phyloP scores from a whole-genome alignment of 2,329 filamentous ascomycete genomes.

The Endoconidiophora laricicola region DNA sequence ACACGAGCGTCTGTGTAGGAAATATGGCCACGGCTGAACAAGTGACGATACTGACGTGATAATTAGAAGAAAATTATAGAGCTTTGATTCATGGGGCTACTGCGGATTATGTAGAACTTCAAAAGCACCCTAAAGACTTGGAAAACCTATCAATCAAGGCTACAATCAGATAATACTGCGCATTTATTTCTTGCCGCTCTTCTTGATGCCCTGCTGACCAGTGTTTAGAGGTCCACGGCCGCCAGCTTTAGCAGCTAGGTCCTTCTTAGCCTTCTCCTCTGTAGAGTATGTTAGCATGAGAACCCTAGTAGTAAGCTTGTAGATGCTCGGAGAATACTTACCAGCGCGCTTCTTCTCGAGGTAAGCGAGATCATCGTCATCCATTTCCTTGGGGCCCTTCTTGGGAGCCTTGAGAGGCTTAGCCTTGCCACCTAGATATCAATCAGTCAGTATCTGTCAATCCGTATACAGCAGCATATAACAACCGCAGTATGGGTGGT shows the following conservation, averaged over 20 bases:
- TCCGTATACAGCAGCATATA: neutral
- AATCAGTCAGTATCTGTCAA: neutral
- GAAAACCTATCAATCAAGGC: neutral
- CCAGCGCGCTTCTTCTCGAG: conserved; percentile 72
- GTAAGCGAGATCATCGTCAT: conserved; percentile 74
- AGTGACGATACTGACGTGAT: too few relatives aligned
- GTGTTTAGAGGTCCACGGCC: conserved; percentile 81
- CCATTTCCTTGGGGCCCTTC: conserved; percentile 66
- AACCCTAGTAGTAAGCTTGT: neutral
- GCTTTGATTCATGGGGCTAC: neutral
- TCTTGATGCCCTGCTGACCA: conserved; percentile 84
- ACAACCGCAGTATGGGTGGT: neutral
- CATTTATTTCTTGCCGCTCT: conserved; percentile 85
- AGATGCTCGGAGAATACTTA: conserved; percentile 23
- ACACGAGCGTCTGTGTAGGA: too few relatives aligned
- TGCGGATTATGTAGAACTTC: neutral
- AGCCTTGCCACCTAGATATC: conserved; percentile 53
- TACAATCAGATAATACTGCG: neutral
- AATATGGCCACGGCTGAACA: too few relatives aligned
- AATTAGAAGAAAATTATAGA: neutral
- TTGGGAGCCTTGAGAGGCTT: conserved; percentile 81
- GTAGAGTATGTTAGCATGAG: conserved; percentile 7
- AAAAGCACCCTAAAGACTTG: neutral
- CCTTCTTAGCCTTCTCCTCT: conserved; percentile 78
- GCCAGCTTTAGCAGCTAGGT: conserved; percentile 62